Evolutionary conservation across 257 asterid species (phyloP), one percentile per base, ranked within the genome.

Genomic region (Nicotiana tabacum): DNA sequence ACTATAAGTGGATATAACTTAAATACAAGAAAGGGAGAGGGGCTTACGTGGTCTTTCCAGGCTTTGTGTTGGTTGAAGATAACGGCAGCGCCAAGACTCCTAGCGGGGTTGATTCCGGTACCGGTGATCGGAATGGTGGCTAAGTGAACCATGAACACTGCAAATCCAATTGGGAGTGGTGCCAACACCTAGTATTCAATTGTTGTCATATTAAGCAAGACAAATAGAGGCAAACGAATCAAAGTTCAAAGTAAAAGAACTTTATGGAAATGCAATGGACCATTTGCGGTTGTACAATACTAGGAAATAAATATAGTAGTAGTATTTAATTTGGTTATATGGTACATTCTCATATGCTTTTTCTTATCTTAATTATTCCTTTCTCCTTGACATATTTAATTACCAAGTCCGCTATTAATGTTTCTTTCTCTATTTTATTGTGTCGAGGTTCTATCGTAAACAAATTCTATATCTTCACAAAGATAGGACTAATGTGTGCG

Each of bases 1-100:
- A 39, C 9, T 6, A 37, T 37, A 1, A 37, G 43, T 37, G 43
- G 2, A 37, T 37, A 37, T 37, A 37, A 37, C 1, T 37, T 39
- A 51, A 51, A 51, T 51, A 3, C 4, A 51, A 9, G 56, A 51
- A 43, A 43, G 51, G 4, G 4, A 21, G 65, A 58, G 11, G 67
- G 56, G 66, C 72, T 84, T 77, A 93, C 97, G 2, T 90, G 96
- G 61, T 91, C 86, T 83, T 88, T 86, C 97, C 97, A 93, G 84
- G 92, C 89, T 87, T 90, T 86, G 43, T 83, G 56, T 9, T 89
- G 29, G 66, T 93, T 89, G 81, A 27, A 89, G 84, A 93, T 90
- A 35, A 93, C 92, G 17, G 97, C 97, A 69, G 97, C 92, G 88
- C 96, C 97, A 29, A 93, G 93, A 83, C 97, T 93, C 89, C 97